phyloP scores from a whole-genome alignment of 2,329 filamentous ascomycete species.

The Colletotrichum zoysiae region DNA sequence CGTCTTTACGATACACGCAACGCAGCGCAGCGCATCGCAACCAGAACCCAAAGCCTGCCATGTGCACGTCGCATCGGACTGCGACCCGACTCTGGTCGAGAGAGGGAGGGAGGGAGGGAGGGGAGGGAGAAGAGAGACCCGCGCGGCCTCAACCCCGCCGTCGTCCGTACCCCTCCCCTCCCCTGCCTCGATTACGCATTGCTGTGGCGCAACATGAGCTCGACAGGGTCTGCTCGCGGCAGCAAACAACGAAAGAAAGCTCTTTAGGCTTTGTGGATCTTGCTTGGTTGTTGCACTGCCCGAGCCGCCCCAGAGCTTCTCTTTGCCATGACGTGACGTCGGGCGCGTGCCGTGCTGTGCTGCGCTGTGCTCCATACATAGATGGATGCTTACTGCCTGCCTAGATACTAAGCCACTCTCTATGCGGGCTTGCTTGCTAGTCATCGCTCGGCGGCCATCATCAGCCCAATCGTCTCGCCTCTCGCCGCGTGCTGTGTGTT shows the following conservation, averaged over 20 bases:
- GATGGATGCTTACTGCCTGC: not conserved
- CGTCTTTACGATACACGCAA: no score
- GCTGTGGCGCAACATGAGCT: slow-evolving; percentile 34
- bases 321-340: slow-evolving; percentile 37
- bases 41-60: no score
- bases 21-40: no score
- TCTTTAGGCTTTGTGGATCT: slow-evolving; percentile 18
- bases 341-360: slow-evolving; percentile 17
- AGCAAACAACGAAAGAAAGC: slow-evolving; percentile 16
- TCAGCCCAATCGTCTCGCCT: slow-evolving; percentile 24
- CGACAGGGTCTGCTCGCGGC: slow-evolving; percentile 26
- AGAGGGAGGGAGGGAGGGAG: not conserved
- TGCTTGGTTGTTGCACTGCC: slow-evolving; percentile 4
- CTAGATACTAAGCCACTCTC: slow-evolving; percentile 37
- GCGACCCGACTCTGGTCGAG: not conserved
- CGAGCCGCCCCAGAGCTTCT: slow-evolving; percentile 28
- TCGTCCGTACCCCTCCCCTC: not conserved
- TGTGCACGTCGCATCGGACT: not conserved
- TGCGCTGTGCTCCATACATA: no score
- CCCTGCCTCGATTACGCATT: slow-evolving; percentile 35
- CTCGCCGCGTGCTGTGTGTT: not conserved
- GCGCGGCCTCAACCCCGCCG: slow-evolving; percentile 5
- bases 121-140: not conserved
- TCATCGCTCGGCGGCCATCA: slow-evolving; percentile 8
- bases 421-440: not conserved